Base-by-base conservation (phyloP, 805 yeast species). In the Candida boleticola region DNA sequence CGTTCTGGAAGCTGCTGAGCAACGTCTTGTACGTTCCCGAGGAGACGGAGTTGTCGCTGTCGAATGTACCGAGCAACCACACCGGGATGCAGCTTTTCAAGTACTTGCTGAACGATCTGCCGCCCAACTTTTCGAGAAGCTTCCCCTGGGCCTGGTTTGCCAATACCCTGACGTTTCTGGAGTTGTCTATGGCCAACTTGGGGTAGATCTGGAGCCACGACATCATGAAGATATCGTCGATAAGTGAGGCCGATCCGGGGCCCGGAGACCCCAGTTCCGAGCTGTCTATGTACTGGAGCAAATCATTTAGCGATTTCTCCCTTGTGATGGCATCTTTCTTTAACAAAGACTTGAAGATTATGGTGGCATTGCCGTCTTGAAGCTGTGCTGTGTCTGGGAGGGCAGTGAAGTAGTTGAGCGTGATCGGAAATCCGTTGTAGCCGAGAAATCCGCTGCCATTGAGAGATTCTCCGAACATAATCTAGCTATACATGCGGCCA, bases 241-340 rank as follows among this genome's bases (percentile, higher is more conserved):
- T 54, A 5, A 43, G 29, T 4, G 47, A 27, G 1, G 48, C 45
- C 3, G 52, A 45, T 25, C 57, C 44, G n/a, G n/a, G n/a, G n/a
- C n/a, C n/a, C n/a, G n/a, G n/a, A 29, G 31, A 29, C 11, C 5
- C 14, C 14, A 7, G 6, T 13, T 29, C 14, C 5, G 20, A 14
- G 6, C 11, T 19, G 2, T 77, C 47, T 2, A 70, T 52, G 23
- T 84, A 56, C 5, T 46, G 46, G 25, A 56, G 43, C 35, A 69
- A 53, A 32, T 85, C 95, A 4, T 50, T 57, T 20, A 89, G 66
- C 1, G 93, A 89, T 56, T 83, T 86, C 51, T 88, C 96, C 55
- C 82, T 85, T 0, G 98, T 92, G n/a, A 80, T 82, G 5, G 83
- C 76, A 54, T 89, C 96, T 55, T 85, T 79, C 61, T 89, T 90